These are phyloP conservation scores for Mycena sp. DNA, from an alignment of 1,284 basidiomycete genomes.

Conservation along the genomic window DNA sequence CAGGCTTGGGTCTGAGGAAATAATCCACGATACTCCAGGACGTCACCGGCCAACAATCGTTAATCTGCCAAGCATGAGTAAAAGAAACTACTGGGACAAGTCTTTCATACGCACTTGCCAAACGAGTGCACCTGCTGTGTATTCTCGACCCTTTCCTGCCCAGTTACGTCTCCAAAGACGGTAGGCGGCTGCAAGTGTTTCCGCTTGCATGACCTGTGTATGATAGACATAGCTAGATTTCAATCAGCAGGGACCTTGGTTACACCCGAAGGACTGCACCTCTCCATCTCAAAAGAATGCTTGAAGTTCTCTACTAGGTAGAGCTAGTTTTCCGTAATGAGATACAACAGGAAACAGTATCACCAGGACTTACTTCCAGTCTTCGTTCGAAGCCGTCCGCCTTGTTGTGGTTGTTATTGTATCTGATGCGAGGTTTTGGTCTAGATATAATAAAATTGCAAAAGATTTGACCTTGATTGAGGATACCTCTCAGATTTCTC, in stretches of 20 bases:
- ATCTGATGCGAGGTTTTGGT: conserved; percentile 48
- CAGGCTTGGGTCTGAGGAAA: conserved; percentile 80
- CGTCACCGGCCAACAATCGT: conserved; percentile 86
- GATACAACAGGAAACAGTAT: conserved; percentile 17
- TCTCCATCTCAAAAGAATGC: conserved; percentile 89
- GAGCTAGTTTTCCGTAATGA: conserved; percentile 52
- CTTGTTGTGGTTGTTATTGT: conserved; percentile 88
- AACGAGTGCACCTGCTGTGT: conserved; percentile 80
- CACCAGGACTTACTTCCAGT: conserved; percentile 65
- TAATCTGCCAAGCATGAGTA: conserved; percentile 55
- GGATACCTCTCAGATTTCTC: conserved; percentile 79
- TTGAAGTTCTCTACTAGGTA: conserved; percentile 93
- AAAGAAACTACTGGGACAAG: neutral
- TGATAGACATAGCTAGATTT: conserved; percentile 78
- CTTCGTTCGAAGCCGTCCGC: conserved; percentile 88
- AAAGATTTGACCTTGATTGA: conserved; percentile 73
- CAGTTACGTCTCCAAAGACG: conserved; percentile 83
- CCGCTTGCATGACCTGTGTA: conserved; percentile 87
- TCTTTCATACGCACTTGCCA: conserved; percentile 71
- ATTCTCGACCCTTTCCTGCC: conserved; percentile 74
- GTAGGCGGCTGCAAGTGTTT: conserved; percentile 79
- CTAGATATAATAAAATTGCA: conserved; percentile 34
- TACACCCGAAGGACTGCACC: conserved; percentile 46
- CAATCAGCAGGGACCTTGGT: neutral
- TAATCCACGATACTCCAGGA: conserved; percentile 86